These are phyloP conservation scores for Dioscorea dumetorum DNA, from an alignment of 106 monocot genomes.

Conservation along the genomic window DNA sequence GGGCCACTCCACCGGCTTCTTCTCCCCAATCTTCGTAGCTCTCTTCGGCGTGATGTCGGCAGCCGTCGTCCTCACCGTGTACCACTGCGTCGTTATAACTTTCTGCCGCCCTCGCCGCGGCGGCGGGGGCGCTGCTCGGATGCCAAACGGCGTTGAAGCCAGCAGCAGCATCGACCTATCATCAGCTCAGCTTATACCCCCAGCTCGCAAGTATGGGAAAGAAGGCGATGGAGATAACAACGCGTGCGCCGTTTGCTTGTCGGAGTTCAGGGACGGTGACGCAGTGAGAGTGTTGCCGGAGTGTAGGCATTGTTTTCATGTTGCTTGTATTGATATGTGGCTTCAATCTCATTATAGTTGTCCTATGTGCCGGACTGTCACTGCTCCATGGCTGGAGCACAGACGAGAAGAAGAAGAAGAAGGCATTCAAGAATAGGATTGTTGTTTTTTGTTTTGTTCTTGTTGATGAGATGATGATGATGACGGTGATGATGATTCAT, in stretches of 20 bases:
- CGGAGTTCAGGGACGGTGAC: conserved; percentile 28
- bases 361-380: conserved; percentile 22
- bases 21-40: neutral
- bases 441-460: no score
- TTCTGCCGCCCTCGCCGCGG: neutral
- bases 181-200: neutral
- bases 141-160: neutral
- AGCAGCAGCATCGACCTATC: neutral
- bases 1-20: neutral
- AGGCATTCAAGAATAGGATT: no score
- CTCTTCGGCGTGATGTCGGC: conserved; percentile 1
- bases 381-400: neutral
- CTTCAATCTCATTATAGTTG: conserved; percentile 21
- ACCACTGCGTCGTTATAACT: neutral
- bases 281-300: conserved; percentile 19
- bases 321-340: conserved; percentile 38
- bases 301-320: conserved; percentile 35
- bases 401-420: no score
- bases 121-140: no score
- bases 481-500: no score
- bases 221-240: neutral
- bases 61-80: neutral
- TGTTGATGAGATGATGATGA: no score
- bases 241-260: conserved; percentile 39
- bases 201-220: conserved; percentile 4